Evolutionary conservation across 306 rosid genomes (phyloP), one percentile per base, ranked within the genome.

Genomic region (Medicago arabica): DNA sequence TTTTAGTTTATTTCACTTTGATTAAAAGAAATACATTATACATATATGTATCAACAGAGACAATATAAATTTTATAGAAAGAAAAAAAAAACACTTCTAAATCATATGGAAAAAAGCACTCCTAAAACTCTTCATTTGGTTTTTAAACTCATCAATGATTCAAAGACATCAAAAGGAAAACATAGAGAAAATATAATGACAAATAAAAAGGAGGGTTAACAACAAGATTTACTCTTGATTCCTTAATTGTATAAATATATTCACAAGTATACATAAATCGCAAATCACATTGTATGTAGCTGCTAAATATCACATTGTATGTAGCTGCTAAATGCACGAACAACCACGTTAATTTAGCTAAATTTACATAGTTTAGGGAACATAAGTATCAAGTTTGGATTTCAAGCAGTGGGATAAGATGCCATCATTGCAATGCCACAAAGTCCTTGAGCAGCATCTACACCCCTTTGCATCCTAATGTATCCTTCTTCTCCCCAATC

Each of bases 351-450:
- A 59, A 9, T 31, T 16, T 43, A 28, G 8, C 81, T 34, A 63
- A 65, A 83, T 71, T 77, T 13, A 88, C 87, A 13, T 86, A 80
- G 68, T 86, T 87, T n/a, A 50, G 55, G 55, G 81, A 57, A 46
- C 51, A 46, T 46, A 46, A 1, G n/a, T 13, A 12, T 46, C 5
- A 46, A 46, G n/a, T 46, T 46, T 46, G 51, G 3, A 1, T 0
- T 1, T 49, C 14, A 49, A 49, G 55, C 55, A 5, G 55, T 49
- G 14, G 55, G 55, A 2, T 49, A 49, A 49, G 55, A 49, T 15
- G 55, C 55, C 6, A 5, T 8, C 55, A 49, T 49, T 49, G 55
- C 55, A 49, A 49, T 49, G 55, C 55, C 55, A 15, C 55, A 49
- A 1, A 58, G 38, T 58, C 63, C 63, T 58, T 58, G 38, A 1